phyloP scores from a whole-genome alignment of 306 rosid genomes.

The Ormosia semicastrata region DNA sequence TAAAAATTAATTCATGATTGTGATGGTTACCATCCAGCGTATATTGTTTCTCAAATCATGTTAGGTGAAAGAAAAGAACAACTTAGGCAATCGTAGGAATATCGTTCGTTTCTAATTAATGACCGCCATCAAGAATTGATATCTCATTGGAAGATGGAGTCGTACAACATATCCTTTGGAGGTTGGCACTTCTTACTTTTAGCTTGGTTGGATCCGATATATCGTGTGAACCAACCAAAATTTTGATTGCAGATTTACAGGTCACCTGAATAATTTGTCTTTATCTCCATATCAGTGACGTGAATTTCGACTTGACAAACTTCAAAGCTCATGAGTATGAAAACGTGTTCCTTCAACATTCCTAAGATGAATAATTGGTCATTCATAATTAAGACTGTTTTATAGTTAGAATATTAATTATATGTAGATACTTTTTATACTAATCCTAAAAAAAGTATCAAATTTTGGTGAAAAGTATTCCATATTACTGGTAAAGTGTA shows the following conservation, averaged over 20 bases:
- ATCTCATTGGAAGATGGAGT: neutral
- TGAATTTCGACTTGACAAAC: neutral
- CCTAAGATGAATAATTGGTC: neutral
- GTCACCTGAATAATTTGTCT: neutral
- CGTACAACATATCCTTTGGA: neutral
- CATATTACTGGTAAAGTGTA: neutral
- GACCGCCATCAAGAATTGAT: neutral
- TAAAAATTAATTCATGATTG: neutral
- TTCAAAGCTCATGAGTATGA: neutral
- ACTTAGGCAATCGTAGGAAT: neutral
- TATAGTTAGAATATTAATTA: neutral
- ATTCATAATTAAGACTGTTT: neutral
- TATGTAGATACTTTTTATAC: neutral
- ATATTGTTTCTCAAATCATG: neutral
- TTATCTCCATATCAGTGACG: neutral
- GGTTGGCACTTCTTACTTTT: neutral
- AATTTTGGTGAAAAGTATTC: neutral
- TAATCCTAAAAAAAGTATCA: neutral
- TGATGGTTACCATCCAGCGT: slow-evolving; percentile 1
- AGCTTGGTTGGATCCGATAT: slow-evolving; percentile 6
- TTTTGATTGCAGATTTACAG: neutral
- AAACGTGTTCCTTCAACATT: neutral
- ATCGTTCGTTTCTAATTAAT: neutral
- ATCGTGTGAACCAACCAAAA: slow-evolving; percentile 1
- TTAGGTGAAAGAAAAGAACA: neutral